These are phyloP conservation scores for Teunomyces cretensis DNA, from an alignment of 805 yeast species.

Conservation along the genomic window DNA sequence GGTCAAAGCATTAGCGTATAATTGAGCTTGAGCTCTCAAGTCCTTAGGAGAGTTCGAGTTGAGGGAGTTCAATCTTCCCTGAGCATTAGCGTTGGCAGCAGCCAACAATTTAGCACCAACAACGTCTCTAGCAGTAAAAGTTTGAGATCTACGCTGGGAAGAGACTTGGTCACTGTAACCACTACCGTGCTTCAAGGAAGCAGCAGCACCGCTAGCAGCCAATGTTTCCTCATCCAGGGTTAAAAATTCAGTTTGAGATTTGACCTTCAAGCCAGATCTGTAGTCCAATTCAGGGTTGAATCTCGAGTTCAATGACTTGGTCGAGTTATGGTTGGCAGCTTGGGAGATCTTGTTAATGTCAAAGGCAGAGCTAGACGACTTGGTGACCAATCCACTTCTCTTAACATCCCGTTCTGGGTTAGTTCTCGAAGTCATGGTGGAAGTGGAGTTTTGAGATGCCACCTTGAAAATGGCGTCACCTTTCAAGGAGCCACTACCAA, in stretches of 20 bases:
- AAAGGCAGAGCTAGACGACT: constrained; percentile 19
- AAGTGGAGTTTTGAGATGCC: constrained; percentile 41
- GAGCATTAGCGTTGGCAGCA: constrained; percentile 50
- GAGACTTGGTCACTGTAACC: constrained; percentile 26
- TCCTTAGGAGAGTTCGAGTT: constrained; percentile 24
- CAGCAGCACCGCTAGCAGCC: constrained; percentile 60
- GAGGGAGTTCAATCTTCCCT: constrained; percentile 35
- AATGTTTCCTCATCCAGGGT: constrained; percentile 42
- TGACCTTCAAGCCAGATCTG: constrained; percentile 35
- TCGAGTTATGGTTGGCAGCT: constrained; percentile 39
- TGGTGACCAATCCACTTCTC: constrained; percentile 37
- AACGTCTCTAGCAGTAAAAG: constrained; percentile 42
- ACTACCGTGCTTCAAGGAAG: constrained; percentile 45
- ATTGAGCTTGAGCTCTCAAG: constrained; percentile 48
- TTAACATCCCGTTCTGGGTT: constrained; percentile 38
- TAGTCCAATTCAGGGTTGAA: constrained; percentile 43
- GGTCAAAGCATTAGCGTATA: constrained; percentile 71
- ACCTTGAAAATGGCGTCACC: constrained; percentile 29
- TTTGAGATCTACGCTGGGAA: constrained; percentile 26
- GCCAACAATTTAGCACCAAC: constrained; percentile 49
- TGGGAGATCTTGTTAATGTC: constrained; percentile 35
- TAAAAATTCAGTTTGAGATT: constrained; percentile 28
- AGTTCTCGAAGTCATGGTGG: constrained; percentile 45
- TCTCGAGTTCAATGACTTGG: constrained; percentile 38
- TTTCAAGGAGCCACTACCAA: constrained; percentile 33